These are phyloP conservation scores for Penicillium sp. DNA, from an alignment of 2,329 filamentous ascomycete genomes.

Conservation along the genomic window DNA sequence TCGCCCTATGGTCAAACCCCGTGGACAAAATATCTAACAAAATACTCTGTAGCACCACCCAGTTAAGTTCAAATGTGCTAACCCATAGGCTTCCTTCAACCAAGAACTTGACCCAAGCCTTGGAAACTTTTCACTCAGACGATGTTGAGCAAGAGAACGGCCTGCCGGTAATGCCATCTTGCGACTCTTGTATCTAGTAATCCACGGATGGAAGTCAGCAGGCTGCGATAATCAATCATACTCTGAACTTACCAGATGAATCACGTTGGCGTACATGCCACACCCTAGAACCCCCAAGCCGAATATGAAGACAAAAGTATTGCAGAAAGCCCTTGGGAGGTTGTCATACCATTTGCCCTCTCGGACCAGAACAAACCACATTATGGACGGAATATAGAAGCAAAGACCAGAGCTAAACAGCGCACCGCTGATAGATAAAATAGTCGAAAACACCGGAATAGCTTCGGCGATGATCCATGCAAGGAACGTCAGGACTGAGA, in stretches of 20 bases:
- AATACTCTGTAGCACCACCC: too few relatives aligned
- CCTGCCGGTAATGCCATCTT: background rate
- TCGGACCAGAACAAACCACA: constrained; percentile 6
- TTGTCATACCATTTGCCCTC: constrained; percentile 8
- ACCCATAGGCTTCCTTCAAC: too few relatives aligned
- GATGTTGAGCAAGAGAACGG: background rate
- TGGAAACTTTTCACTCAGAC: background rate
- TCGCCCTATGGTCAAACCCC: too few relatives aligned
- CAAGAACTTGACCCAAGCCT: too few relatives aligned
- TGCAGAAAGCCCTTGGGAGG: constrained; percentile 3
- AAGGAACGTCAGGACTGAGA: constrained; percentile 8
- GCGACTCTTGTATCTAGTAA: background rate
- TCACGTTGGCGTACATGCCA: constrained; percentile 16
- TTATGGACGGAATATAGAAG: constrained; percentile 7
- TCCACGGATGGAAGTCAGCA: background rate
- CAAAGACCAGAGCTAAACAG: constrained; percentile 5
- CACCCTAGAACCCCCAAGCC: constrained; percentile 15
- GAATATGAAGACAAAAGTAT: constrained; percentile 13
- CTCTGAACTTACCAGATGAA: constrained; percentile 11
- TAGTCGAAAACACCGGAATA: constrained; percentile 17
- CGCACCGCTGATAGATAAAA: constrained; percentile 12
- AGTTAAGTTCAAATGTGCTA: too few relatives aligned
- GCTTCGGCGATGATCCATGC: constrained; percentile 19
- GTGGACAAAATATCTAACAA: too few relatives aligned
- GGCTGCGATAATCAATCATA: background rate